Conservation (phyloP, 1,284 basidiomycete species). For the Fereydounia khargensis region DNA sequence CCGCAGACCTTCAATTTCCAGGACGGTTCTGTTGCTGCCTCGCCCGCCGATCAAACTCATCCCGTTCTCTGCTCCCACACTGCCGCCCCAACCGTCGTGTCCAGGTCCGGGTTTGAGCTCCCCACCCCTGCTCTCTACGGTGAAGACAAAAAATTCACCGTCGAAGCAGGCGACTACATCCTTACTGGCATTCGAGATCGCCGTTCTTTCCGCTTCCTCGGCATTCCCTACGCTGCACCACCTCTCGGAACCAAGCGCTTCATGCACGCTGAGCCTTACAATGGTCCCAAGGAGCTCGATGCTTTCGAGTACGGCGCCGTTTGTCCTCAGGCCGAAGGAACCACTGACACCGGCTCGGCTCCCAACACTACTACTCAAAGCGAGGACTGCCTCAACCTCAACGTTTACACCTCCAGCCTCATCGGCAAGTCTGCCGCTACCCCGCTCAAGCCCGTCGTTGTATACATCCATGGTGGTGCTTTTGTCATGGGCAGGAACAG, state of each 20-base stretch:
- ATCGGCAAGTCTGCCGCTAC: conserved; percentile 53
- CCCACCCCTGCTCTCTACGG: not conserved
- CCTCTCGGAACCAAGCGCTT: conserved; percentile 20
- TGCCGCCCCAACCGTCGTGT: conserved; percentile 4
- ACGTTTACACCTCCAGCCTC: conserved; percentile 63
- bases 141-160: conserved; percentile 9
- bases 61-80: conserved; percentile 25
- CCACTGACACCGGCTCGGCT: too few relatives aligned
- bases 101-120: too few relatives aligned
- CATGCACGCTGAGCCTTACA: conserved; percentile 20
- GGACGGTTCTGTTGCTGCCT: too few relatives aligned
- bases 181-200: conserved; percentile 22
- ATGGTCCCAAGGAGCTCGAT: conserved; percentile 17
- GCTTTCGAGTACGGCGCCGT: conserved; percentile 22
- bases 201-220: conserved; percentile 26
- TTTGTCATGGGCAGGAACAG: conserved; percentile 59
- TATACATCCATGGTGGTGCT: conserved; percentile 60
- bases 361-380: too few relatives aligned
- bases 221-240: conserved; percentile 22
- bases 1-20: too few relatives aligned
- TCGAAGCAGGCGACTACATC: conserved; percentile 14
- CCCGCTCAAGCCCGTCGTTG: conserved; percentile 63
- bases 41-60: too few relatives aligned
- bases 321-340: conserved; percentile 15
- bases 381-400: conserved; percentile 64